A percentile compares a stretch with the other conserved stretches of the same genome.
Conservation (phyloP, 257 asterid species). For the Petunia axillaris region DNA sequence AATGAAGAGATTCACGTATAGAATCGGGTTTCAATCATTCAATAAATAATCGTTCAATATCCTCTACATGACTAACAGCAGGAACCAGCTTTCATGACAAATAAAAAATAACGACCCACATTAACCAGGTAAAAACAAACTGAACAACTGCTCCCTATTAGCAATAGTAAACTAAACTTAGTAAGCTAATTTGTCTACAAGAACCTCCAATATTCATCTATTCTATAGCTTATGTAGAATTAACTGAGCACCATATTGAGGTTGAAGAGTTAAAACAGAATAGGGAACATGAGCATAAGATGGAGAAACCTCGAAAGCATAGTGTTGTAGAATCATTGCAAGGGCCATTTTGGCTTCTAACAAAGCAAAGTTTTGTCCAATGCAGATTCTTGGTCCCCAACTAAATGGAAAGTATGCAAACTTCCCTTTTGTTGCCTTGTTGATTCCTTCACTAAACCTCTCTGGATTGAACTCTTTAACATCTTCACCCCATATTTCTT, state of each 20-base stretch:
- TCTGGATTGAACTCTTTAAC: constrained; percentile 37
- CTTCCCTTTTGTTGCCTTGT: constrained; percentile 34
- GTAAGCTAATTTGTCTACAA: background rate
- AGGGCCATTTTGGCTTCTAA: constrained; percentile 38
- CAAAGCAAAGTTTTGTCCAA: constrained; percentile 38
- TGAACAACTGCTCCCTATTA: background rate
- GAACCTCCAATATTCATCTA: background rate
- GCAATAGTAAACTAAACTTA: background rate
- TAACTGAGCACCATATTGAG: constrained; percentile 38
- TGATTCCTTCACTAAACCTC: constrained; percentile 36
- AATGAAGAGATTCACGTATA: too few relatives aligned
- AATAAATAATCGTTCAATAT: background rate
- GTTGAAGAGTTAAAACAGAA: constrained; percentile 20
- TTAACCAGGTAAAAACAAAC: background rate
- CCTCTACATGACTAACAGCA: background rate
- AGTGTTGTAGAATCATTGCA: constrained; percentile 34
- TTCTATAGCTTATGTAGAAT: constrained; percentile 28
- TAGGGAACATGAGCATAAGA: constrained; percentile 36
- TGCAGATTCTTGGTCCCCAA: constrained; percentile 41
- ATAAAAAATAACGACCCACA: background rate
- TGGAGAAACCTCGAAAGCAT: constrained; percentile 37
- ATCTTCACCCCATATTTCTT: constrained; percentile 42
- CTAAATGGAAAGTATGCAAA: constrained; percentile 34
- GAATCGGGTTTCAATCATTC: too few relatives aligned
- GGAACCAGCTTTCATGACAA: background rate